phyloP scores from a whole-genome alignment of 768 basidiomycete species.

The Suillus ampliporus region DNA sequence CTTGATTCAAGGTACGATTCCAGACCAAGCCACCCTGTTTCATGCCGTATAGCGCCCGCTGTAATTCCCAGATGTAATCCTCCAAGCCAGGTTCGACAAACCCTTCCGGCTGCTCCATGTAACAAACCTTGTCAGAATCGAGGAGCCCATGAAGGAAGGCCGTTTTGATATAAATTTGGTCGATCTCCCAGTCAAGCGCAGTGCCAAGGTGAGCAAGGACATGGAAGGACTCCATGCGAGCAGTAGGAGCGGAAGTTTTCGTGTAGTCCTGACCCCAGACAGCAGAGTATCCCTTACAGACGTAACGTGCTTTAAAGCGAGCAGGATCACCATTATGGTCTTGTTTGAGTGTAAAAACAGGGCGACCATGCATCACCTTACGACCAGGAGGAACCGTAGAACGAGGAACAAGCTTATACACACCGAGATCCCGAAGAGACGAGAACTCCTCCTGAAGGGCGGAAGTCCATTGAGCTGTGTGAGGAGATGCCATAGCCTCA shows the following conservation, averaged over 20 bases:
- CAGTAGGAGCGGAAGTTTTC: constrained; percentile 11
- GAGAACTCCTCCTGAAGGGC: constrained; percentile 12
- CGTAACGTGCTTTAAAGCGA: constrained; percentile 6
- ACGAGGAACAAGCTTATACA: background rate
- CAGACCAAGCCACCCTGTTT: constrained; percentile 3
- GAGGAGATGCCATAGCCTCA: constrained; percentile 24
- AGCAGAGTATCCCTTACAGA: constrained; percentile 5
- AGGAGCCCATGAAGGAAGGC: constrained; percentile 48
- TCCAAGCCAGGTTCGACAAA: background rate
- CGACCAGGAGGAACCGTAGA: constrained; percentile 22
- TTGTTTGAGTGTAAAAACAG: constrained; percentile 36
- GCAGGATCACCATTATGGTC: constrained; percentile 13
- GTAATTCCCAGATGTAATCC: background rate
- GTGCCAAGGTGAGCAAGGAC: constrained; percentile 1
- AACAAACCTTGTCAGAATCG: constrained; percentile 38
- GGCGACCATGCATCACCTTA: constrained; percentile 27
- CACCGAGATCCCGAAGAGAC: background rate
- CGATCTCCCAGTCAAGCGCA: constrained; percentile 38
- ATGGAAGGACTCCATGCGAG: constrained; percentile 3
- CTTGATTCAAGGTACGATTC: constrained; percentile 2
- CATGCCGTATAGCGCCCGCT: constrained; percentile 4
- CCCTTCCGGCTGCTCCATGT: constrained; percentile 47
- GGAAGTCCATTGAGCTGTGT: constrained; percentile 28
- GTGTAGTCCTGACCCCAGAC: constrained; percentile 15
- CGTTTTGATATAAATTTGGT: constrained; percentile 44